Percentiles rank a stretch among this genome's conserved stretches.
Conservation (phyloP, 768 basidiomycete species). For the Termitomyces sp. region DNA sequence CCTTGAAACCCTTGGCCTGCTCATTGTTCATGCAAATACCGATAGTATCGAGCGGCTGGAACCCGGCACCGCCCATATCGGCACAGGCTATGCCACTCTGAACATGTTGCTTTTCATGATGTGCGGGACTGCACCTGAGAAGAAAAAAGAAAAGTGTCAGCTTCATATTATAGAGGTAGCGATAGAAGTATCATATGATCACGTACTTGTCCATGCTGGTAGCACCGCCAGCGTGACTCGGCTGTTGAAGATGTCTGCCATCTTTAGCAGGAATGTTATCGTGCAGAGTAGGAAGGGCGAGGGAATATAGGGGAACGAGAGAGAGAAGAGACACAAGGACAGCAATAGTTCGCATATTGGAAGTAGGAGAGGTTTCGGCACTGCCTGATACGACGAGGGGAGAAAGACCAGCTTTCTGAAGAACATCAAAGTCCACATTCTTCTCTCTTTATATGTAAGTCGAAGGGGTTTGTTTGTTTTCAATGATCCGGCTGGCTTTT, state of each 20-base stretch:
- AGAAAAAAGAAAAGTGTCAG: neutral
- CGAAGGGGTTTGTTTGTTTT: neutral
- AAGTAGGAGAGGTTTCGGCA: neutral
- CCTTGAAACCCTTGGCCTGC: neutral
- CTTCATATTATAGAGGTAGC: neutral
- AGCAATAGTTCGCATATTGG: conserved; percentile 2
- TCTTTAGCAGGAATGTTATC: no score
- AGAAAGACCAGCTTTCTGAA: conserved; percentile 10
- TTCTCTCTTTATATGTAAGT: neutral
- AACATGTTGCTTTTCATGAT: neutral
- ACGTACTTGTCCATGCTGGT: neutral
- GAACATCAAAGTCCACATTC: neutral
- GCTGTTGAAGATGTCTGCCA: neutral
- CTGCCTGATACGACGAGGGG: neutral
- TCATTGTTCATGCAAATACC: neutral
- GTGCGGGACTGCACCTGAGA: neutral
- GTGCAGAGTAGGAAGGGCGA: conserved; percentile 1
- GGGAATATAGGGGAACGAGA: neutral
- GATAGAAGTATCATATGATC: neutral
- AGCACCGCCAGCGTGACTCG: neutral
- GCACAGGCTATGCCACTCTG: neutral
- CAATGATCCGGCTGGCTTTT: no score
- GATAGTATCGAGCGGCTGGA: neutral
- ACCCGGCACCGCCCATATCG: neutral
- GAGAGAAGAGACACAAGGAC: neutral